A percentile compares a stretch with the other conserved stretches of the same genome.
Evolutionary conservation across 495 filamentous ascomycete species (phyloP).

Genomic region (Aeminium ludgeri): DNA sequence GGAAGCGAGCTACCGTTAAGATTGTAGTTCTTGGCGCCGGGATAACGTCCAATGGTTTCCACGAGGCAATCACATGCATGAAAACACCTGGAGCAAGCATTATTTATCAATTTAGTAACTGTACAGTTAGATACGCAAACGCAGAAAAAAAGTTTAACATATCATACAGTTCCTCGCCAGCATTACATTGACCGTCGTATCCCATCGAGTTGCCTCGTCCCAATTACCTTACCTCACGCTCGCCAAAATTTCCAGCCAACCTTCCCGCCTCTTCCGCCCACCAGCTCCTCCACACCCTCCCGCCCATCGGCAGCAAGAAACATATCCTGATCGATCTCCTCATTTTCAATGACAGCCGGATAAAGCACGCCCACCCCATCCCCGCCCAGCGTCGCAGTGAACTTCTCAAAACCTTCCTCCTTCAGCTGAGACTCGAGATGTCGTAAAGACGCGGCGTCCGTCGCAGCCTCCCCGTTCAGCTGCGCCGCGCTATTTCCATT

Average conservation of each 20-base stretch:
- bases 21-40: too few relatives aligned
- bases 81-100: too few relatives aligned
- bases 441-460: slow-evolving; percentile 22
- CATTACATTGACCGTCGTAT: too few relatives aligned
- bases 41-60: too few relatives aligned
- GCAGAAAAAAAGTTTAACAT: not conserved
- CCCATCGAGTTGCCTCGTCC: too few relatives aligned
- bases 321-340: slow-evolving; percentile 84
- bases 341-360: slow-evolving; percentile 71
- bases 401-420: slow-evolving; percentile 62
- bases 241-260: slow-evolving; percentile 91
- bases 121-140: not conserved
- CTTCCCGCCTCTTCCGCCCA: slow-evolving; percentile 41
- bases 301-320: slow-evolving; percentile 69
- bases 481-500: not conserved
- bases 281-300: slow-evolving; percentile 55
- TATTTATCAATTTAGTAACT: too few relatives aligned
- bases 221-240: slow-evolving; percentile 2
- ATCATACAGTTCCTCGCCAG: not conserved
- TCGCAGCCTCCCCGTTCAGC: slow-evolving; percentile 12
- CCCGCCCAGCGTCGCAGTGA: slow-evolving; percentile 74
- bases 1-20: too few relatives aligned
- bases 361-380: slow-evolving; percentile 85
- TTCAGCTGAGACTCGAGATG: slow-evolving; percentile 50
- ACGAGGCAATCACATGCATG: too few relatives aligned